Conservation (phyloP, 352 stramenopile species). For the Phytophthora foliorum region DNA sequence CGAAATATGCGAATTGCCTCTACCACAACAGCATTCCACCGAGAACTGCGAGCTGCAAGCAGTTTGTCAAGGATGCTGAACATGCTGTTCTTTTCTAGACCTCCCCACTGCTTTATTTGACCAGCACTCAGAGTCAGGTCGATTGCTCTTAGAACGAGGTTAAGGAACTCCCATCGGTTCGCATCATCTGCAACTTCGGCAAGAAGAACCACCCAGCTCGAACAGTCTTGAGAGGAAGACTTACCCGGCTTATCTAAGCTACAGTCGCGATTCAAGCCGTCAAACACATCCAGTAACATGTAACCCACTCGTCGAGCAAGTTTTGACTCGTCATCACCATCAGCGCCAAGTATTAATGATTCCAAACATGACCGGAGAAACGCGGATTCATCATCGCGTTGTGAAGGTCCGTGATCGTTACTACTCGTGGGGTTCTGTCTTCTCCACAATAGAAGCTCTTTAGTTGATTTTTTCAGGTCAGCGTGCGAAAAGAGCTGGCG, state of each 20-base stretch:
- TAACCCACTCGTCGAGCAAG: slow-evolving; percentile 62
- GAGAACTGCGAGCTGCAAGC: slow-evolving; percentile 28
- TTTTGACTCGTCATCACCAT: slow-evolving; percentile 38
- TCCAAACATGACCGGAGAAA: slow-evolving; percentile 33
- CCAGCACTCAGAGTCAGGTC: slow-evolving; percentile 29
- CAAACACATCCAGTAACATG: slow-evolving; percentile 66
- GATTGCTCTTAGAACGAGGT: slow-evolving; percentile 49
- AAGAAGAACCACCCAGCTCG: slow-evolving; percentile 37
- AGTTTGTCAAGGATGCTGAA: slow-evolving; percentile 37
- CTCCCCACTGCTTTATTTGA: slow-evolving; percentile 7
- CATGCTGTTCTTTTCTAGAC: slow-evolving; percentile 5
- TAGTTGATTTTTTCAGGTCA: slow-evolving; percentile 53
- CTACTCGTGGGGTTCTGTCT: neutral
- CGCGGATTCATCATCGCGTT: slow-evolving; percentile 8
- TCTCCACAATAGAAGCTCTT: slow-evolving; percentile 40
- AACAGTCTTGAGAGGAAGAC: slow-evolving; percentile 9
- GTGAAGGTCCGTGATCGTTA: neutral
- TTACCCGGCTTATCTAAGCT: neutral
- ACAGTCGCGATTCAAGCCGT: slow-evolving; percentile 22
- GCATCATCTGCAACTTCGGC: slow-evolving; percentile 32
- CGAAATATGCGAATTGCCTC: slow-evolving; percentile 58
- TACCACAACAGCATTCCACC: slow-evolving; percentile 63
- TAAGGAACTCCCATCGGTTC: slow-evolving; percentile 55
- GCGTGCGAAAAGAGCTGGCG: slow-evolving; percentile 42
- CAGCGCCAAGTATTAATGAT: slow-evolving; percentile 21